Evolutionary conservation across 2,329 filamentous ascomycete species (phyloP).

Genomic region (Verticillium tricorpus): DNA sequence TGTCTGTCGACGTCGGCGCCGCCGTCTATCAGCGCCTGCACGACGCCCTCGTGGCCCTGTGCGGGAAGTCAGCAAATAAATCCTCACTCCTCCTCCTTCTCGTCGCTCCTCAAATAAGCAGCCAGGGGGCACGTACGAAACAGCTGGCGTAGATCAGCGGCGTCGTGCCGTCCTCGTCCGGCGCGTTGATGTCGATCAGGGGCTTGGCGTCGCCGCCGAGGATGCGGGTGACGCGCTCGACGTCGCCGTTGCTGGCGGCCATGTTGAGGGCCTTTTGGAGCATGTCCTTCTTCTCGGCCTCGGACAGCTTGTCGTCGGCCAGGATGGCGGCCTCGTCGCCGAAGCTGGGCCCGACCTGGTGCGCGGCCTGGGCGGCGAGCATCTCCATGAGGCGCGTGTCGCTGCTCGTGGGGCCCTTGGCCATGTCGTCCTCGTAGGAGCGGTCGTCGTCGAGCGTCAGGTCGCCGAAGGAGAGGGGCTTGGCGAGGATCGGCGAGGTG

Average conservation of each 20-base stretch:
- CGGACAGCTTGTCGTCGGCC: slow-evolving; percentile 66
- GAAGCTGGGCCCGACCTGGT: slow-evolving; percentile 67
- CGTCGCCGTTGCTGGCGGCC: slow-evolving; percentile 94
- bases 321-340: slow-evolving; percentile 79
- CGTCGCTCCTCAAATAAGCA: not conserved
- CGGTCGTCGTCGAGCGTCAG: slow-evolving; percentile 75
- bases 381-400: slow-evolving; percentile 91
- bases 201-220: slow-evolving; percentile 68
- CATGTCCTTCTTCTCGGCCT: slow-evolving; percentile 71
- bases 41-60: slow-evolving; percentile 84
- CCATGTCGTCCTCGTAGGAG: slow-evolving; percentile 60
- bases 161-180: slow-evolving; percentile 93
- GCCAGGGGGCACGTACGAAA: slow-evolving; percentile 59
- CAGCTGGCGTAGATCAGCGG: slow-evolving; percentile 96
- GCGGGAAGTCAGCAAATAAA: not conserved
- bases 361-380: slow-evolving; percentile 88
- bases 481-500: slow-evolving; percentile 78
- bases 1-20: slow-evolving; percentile 89
- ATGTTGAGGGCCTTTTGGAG: slow-evolving; percentile 88
- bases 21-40: slow-evolving; percentile 75
- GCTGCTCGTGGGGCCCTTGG: slow-evolving; percentile 62
- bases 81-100: not conserved
- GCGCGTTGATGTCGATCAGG: slow-evolving; percentile 78
- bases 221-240: slow-evolving; percentile 72
- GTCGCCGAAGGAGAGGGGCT: slow-evolving; percentile 76